Percentiles rank a stretch among this genome's conserved stretches.
Evolutionary conservation across 805 yeast species (phyloP).

Genomic region (Candida railenensis): DNA sequence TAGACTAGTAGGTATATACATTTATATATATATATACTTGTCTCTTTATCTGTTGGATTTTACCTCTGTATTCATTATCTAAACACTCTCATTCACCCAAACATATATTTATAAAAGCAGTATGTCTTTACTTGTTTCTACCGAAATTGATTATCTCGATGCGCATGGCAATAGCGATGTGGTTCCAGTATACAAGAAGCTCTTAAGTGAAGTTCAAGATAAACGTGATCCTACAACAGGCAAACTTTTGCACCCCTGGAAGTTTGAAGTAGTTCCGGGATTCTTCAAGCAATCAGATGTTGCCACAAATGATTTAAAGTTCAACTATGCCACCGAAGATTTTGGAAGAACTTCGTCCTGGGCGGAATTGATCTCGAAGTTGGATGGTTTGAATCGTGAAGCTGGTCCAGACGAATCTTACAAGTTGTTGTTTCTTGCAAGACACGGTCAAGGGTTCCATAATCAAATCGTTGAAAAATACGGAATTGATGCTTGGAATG

Average conservation of each 20-base stretch:
- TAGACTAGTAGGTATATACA: no score
- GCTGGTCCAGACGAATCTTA: conserved; percentile 30
- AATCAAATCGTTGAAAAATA: conserved; percentile 46
- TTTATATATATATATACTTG: not conserved
- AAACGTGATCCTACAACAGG: not conserved
- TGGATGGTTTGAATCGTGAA: conserved; percentile 33
- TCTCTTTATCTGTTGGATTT: not conserved
- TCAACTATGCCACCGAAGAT: conserved; percentile 41
- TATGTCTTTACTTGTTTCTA: conserved; percentile 23
- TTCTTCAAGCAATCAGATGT: conserved; percentile 44
- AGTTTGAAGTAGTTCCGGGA: conserved; percentile 39
- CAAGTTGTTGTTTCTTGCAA: conserved; percentile 47
- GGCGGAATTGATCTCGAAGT: conserved; percentile 26
- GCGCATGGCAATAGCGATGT: conserved; percentile 18
- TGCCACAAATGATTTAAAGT: conserved; percentile 40
- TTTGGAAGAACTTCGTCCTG: conserved; percentile 43
- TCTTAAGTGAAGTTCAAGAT: not conserved
- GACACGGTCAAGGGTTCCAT: conserved; percentile 58
- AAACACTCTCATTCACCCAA: no score
- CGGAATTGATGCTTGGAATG: conserved; percentile 47
- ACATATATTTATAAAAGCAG: no score
- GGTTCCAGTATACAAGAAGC: conserved; percentile 8
- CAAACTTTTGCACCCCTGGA: conserved; percentile 21
- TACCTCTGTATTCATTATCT: no score
- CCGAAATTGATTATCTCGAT: conserved; percentile 23